Conservation (phyloP, 495 filamentous ascomycete species). For the Chaetomium tenue region DNA sequence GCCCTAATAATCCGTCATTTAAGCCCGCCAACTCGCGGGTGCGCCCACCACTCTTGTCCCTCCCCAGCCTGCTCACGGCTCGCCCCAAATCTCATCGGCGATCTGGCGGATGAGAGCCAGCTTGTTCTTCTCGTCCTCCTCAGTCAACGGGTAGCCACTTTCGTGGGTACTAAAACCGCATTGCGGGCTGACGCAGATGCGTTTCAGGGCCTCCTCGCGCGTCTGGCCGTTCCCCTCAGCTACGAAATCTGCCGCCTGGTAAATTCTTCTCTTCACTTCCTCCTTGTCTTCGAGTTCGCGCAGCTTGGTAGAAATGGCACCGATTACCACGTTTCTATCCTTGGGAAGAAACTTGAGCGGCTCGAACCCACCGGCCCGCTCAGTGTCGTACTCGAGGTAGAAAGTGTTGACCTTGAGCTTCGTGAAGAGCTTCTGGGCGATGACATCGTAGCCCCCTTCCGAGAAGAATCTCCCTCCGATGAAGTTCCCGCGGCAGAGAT, state of each 20-base stretch:
- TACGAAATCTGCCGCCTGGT: constrained; percentile 67
- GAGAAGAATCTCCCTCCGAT: constrained; percentile 74
- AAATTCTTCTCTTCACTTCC: constrained; percentile 65
- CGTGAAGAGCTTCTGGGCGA: constrained; percentile 76
- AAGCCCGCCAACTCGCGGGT: neutral
- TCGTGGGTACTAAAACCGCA: constrained; percentile 77
- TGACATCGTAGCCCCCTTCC: constrained; percentile 76
- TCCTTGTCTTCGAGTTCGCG: constrained; percentile 71
- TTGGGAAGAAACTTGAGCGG: constrained; percentile 69
- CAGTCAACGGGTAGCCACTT: constrained; percentile 62
- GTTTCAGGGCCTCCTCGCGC: constrained; percentile 63
- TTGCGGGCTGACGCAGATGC: constrained; percentile 70
- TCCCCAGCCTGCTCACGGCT: constrained; percentile 45
- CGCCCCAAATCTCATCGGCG: constrained; percentile 67
- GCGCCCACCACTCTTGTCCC: too few relatives aligned
- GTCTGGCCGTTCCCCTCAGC: constrained; percentile 64
- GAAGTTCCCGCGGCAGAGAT: constrained; percentile 81
- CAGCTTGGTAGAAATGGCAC: constrained; percentile 72
- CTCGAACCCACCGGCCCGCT: constrained; percentile 73
- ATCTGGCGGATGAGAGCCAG: constrained; percentile 64
- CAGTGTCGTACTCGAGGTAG: constrained; percentile 82
- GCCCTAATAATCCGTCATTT: neutral
- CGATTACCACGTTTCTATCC: constrained; percentile 73
- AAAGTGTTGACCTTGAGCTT: constrained; percentile 73
- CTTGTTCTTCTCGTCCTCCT: constrained; percentile 69